Percentiles rank a stretch among this genome's conserved stretches.
These are phyloP conservation scores for Mortierella sp. DNA, from an alignment of 371 early-diverging fungal species.

Conservation along the genomic window DNA sequence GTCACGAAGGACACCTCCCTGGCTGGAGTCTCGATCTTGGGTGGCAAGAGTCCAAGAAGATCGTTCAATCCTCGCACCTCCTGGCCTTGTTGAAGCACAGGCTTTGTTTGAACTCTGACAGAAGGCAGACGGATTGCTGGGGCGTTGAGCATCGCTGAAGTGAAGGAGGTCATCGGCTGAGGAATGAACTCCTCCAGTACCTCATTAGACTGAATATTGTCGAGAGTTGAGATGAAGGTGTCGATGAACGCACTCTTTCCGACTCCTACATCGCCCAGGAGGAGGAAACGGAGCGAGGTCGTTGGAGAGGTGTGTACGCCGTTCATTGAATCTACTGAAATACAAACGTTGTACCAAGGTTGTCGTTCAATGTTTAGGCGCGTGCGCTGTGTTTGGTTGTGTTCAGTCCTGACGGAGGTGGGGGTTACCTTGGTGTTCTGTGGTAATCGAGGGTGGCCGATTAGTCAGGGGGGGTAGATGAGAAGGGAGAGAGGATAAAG, in stretches of 20 bases:
- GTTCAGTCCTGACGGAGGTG: too few relatives aligned
- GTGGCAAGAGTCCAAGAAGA: conserved; percentile 35
- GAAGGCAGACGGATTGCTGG: conserved; percentile 18
- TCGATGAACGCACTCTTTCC: conserved; percentile 42
- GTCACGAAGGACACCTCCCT: conserved; percentile 40
- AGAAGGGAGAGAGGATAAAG: too few relatives aligned
- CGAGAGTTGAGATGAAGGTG: conserved; percentile 38
- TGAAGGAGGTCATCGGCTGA: background rate
- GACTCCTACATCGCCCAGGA: conserved; percentile 47
- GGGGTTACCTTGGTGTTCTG: too few relatives aligned
- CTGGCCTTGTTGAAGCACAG: conserved; percentile 9
- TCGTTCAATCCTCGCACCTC: conserved; percentile 6
- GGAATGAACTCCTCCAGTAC: conserved; percentile 31
- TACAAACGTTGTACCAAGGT: background rate
- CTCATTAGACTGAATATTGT: conserved; percentile 20
- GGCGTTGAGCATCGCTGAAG: conserved; percentile 9
- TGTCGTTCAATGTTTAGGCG: background rate
- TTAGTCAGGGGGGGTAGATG: too few relatives aligned
- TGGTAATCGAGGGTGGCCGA: too few relatives aligned
- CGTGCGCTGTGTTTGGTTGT: too few relatives aligned
- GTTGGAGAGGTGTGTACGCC: conserved; percentile 5
- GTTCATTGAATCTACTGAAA: background rate
- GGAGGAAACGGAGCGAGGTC: conserved; percentile 36
- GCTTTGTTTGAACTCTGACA: conserved; percentile 14
- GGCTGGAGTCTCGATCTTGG: conserved; percentile 21